Evolutionary conservation across 441 rosid species (phyloP).

Genomic region (Kokia cookei): DNA sequence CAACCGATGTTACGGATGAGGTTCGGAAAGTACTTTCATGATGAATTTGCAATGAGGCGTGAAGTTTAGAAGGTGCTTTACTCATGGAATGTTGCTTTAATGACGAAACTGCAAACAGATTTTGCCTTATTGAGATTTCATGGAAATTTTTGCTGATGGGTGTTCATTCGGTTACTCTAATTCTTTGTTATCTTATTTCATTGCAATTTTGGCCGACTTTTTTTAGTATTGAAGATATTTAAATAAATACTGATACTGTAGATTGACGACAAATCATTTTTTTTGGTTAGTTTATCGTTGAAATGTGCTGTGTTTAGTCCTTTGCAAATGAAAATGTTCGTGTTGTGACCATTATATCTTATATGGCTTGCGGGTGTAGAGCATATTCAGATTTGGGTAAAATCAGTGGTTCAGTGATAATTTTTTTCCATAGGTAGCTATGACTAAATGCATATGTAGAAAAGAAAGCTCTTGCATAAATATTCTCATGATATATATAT

Average conservation of each 20-base stretch:
- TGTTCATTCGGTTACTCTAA: not conserved
- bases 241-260: not conserved
- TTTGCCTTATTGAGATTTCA: not conserved
- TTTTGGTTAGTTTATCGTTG: not conserved
- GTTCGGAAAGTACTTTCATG: conserved; percentile 68
- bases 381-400: too few species aligned
- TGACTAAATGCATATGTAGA: too few species aligned
- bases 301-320: not conserved
- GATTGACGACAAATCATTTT: not conserved
- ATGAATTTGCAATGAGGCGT: conserved; percentile 2
- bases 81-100: not conserved
- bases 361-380: not conserved
- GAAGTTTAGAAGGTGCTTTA: not conserved
- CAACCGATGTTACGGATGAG: conserved; percentile 60
- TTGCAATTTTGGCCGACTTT: not conserved
- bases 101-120: not conserved
- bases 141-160: not conserved
- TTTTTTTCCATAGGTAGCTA: too few species aligned
- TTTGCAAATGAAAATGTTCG: not conserved
- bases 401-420: too few species aligned
- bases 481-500: too few species aligned
- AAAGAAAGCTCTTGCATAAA: too few species aligned
- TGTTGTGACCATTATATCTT: not conserved
- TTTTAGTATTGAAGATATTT: not conserved
- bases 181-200: not conserved